Evolutionary conservation across 768 basidiomycete genomes (phyloP).

Genomic region (Rhodotorula kratochvilovae): DNA sequence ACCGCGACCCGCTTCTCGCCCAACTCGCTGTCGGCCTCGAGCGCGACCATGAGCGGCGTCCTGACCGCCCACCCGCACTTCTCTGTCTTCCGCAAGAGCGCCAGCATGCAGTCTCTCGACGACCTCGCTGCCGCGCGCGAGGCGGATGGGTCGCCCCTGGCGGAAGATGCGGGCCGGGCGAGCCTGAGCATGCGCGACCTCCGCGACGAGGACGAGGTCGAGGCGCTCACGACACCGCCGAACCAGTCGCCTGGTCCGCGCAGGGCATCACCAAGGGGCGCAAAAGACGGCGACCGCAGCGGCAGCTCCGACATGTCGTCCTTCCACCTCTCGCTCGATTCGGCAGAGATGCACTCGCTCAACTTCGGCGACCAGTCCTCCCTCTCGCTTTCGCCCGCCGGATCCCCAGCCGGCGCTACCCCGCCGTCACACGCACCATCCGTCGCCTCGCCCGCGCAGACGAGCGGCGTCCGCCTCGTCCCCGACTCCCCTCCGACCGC

Average conservation of each 20-base stretch:
- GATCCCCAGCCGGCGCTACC: not conserved
- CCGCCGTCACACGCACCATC: not conserved
- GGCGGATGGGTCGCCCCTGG: not conserved
- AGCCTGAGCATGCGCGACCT: not conserved
- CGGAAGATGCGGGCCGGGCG: not conserved
- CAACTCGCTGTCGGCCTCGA: slow-evolving; percentile 22
- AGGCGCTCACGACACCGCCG: slow-evolving; percentile 24
- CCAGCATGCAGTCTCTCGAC: slow-evolving; percentile 1
- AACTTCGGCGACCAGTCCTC: slow-evolving; percentile 35
- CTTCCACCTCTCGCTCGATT: slow-evolving; percentile 29
- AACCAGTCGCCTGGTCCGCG: not conserved
- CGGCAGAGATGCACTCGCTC: slow-evolving; percentile 17
- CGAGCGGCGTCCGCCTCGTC: slow-evolving; percentile 22
- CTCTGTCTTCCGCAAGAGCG: slow-evolving; percentile 37
- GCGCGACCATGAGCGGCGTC: slow-evolving; percentile 21
- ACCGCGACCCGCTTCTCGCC: not conserved
- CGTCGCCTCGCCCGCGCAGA: not conserved
- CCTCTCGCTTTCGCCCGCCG: slow-evolving; percentile 14
- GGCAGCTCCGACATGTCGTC: slow-evolving; percentile 14
- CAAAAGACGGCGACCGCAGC: not conserved
- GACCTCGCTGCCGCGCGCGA: not conserved
- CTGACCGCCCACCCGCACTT: slow-evolving; percentile 33
- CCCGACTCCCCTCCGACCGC: slow-evolving; percentile 29
- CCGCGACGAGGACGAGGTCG: slow-evolving; percentile 6
- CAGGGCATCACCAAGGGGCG: too few species aligned